Conservation (phyloP, 129 eudicot species). For the Rutidosis leptorrhynchoides region DNA sequence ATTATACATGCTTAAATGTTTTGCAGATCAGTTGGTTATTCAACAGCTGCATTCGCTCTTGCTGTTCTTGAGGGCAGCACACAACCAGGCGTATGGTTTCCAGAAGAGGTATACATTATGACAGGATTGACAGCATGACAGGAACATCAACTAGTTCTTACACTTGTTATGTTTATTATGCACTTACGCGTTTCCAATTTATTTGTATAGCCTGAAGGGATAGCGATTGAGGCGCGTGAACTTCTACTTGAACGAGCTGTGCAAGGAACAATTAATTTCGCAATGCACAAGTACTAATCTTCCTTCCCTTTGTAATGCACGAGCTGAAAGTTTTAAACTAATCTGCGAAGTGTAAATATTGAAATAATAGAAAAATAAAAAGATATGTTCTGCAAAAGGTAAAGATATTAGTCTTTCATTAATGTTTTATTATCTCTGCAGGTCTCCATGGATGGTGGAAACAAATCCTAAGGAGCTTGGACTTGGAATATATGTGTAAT, state of each 20-base stretch:
- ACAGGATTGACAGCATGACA: too few species aligned
- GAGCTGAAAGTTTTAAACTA: neutral
- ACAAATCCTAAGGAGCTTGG: conserved; percentile 80
- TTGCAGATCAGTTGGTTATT: conserved; percentile 79
- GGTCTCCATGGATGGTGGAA: conserved; percentile 99
- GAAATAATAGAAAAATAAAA: neutral
- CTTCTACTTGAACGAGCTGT: conserved; percentile 76
- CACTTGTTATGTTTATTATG: neutral
- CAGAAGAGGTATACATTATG: conserved; percentile 79
- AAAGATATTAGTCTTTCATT: neutral
- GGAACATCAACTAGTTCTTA: conserved; percentile 13
- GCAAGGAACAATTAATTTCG: conserved; percentile 72
- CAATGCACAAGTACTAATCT: conserved; percentile 71
- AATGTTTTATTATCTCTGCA: conserved; percentile 19
- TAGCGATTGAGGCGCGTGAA: conserved; percentile 84
- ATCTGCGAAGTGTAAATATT: neutral
- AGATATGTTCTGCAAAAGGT: neutral
- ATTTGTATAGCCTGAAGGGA: conserved; percentile 70
- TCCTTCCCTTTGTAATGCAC: neutral
- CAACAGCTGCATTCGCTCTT: conserved; percentile 87
- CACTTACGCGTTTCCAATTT: neutral
- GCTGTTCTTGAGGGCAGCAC: conserved; percentile 93
- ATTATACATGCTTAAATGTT: conserved; percentile 9
- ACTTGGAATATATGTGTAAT: conserved; percentile 68
- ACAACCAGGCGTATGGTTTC: conserved; percentile 97